Base-by-base conservation (phyloP, 1,284 basidiomycete genomes). In the Trametes polyzona region DNA sequence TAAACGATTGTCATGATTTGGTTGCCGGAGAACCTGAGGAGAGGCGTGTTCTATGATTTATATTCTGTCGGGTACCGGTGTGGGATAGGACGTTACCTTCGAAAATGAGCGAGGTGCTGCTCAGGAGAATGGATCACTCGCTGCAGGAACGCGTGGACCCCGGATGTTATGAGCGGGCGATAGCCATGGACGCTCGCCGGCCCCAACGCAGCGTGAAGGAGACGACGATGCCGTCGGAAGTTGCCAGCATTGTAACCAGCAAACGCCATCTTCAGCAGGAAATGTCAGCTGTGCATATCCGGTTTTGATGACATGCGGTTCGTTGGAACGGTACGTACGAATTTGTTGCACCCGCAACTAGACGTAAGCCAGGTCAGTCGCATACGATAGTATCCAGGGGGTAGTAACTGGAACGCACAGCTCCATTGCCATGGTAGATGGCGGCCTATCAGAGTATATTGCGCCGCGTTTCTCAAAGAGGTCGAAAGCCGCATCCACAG, bases 381-480 rank as follows among this genome's bases (percentile, higher is more conserved):
- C 23, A 19, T 1, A 2, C 10, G n/a, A n/a, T n/a, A n/a, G n/a
- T n/a, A n/a, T n/a, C n/a, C n/a, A n/a, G n/a, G n/a, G n/a, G n/a
- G n/a, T n/a, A n/a, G n/a, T n/a, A n/a, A n/a, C n/a, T n/a, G n/a
- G n/a, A 4, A 69, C 72, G 39, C 65, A 77, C 65, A 90, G 74
- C 58, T 90, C 73, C 16, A 70, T 69, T 29, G 74, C 75, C 88
- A 90, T 90, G 43, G 85, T 75, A n/a, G 88, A 72, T 16, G 74
- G 73, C 0, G 86, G 85, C 63, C 84, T 87, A 70, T 90, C 87
- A 9, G 86, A 83, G 67, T 90, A 90, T 43, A 87, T 82, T 3
- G 77, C 74, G 6, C 87, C 85, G 21, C 83, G 80, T 65, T 81
- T 85, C 21, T 88, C 87, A 58, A 91, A 73, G 41, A 91, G 71